These are phyloP conservation scores for Prototheca wickerhamii DNA, from an alignment of 163 green algal genomes.

Conservation along the genomic window DNA sequence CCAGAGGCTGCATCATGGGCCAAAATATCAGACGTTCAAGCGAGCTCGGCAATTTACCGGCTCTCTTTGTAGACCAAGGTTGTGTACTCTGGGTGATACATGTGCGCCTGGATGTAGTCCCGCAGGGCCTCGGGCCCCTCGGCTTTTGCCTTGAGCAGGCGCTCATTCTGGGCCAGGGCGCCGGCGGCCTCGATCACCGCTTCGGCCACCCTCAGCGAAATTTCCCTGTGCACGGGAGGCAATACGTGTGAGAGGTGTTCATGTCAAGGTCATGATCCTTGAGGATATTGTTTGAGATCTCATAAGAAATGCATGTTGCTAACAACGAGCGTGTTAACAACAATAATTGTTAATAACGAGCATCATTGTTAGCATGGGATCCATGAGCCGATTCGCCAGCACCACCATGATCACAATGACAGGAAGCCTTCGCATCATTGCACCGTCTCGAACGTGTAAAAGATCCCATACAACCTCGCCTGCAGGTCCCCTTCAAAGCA, in stretches of 20 bases:
- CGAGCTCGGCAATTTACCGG: too few relatives aligned
- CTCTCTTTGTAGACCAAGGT: constrained; percentile 27
- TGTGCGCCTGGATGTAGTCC: constrained; percentile 33
- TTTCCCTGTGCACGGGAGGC: constrained; percentile 36
- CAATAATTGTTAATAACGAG: too few relatives aligned
- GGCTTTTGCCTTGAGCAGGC: constrained; percentile 22
- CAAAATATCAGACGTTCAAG: too few relatives aligned
- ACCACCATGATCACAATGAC: neutral
- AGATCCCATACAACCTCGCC: neutral
- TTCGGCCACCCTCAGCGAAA: constrained; percentile 48
- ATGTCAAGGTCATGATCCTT: neutral
- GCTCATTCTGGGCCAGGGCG: constrained; percentile 28
- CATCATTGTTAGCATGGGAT: too few relatives aligned
- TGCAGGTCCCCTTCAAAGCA: neutral
- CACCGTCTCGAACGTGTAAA: neutral
- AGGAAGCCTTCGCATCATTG: neutral
- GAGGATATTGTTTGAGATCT: neutral
- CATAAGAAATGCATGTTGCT: neutral
- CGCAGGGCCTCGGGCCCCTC: constrained; percentile 32
- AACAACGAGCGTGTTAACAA: too few relatives aligned
- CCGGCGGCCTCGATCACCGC: constrained; percentile 58
- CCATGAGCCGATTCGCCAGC: too few relatives aligned
- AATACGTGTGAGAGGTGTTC: neutral
- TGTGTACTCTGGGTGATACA: constrained; percentile 41
- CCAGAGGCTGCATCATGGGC: too few relatives aligned